Conservation (phyloP, 176 grass and related monocot genomes). For the Carex scoparia region DNA sequence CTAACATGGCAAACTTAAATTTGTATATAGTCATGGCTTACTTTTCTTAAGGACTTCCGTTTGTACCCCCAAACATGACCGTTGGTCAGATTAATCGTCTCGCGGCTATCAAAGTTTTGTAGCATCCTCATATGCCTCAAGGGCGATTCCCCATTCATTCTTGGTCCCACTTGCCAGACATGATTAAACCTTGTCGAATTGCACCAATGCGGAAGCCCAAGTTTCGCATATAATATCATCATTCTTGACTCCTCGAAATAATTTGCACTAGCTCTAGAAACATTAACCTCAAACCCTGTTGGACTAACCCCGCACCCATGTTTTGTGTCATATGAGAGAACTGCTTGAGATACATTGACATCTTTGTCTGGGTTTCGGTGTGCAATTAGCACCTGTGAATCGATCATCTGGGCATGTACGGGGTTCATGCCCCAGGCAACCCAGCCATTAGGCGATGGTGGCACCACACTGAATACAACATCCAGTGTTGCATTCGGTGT, state of each 20-base stretch:
- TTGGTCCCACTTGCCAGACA: conserved; percentile 13
- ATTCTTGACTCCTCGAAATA: not conserved
- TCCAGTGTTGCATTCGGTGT: not conserved
- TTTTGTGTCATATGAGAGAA: conserved; percentile 1
- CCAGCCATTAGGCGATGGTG: not conserved
- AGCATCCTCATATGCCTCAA: not conserved
- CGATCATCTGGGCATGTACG: not conserved
- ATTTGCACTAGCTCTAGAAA: not conserved
- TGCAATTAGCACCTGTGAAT: conserved; percentile 3
- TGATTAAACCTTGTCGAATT: not conserved
- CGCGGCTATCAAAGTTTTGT: conserved; percentile 1
- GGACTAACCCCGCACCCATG: not conserved
- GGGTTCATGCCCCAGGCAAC: not conserved
- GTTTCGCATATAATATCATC: not conserved
- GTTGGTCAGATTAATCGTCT: not conserved
- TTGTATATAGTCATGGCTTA: not conserved
- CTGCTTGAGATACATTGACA: not conserved
- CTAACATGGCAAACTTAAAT: not conserved
- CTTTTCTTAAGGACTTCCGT: not conserved
- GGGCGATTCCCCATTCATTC: not conserved
- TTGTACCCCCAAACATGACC: not conserved
- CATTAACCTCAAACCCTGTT: not conserved
- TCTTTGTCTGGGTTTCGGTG: not conserved
- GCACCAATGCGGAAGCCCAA: not conserved
- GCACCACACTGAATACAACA: not conserved